phyloP scores from a whole-genome alignment of 345 rosid genomes.

The Pugionium cornutum region DNA sequence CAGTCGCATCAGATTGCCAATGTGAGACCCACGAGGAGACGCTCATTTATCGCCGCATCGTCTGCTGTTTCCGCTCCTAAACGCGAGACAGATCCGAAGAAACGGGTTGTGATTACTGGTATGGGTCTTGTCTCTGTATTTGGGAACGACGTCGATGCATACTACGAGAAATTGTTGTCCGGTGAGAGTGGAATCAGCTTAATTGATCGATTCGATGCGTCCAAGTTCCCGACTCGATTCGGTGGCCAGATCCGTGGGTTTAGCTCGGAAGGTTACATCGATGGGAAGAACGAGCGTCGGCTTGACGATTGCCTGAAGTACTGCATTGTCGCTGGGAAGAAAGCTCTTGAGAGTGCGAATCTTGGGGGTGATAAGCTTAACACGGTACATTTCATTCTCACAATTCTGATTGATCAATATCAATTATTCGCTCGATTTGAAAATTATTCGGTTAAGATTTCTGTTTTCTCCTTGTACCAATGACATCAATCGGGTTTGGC shows the following conservation, averaged over 20 bases:
- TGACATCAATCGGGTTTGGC: background rate
- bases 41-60: slow-evolving; percentile 54
- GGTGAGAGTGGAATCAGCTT: slow-evolving; percentile 91
- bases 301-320: slow-evolving; percentile 97
- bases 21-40: slow-evolving; percentile 41
- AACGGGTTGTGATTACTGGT: slow-evolving; percentile 93
- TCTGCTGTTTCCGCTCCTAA: slow-evolving; percentile 66
- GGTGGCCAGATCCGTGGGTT: slow-evolving; percentile 99
- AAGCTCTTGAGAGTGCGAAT: slow-evolving; percentile 85
- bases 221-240: slow-evolving; percentile 93
- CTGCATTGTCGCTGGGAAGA: slow-evolving; percentile 96
- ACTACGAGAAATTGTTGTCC: slow-evolving; percentile 76
- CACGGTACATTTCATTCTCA: slow-evolving; percentile 48
- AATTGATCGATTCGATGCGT: slow-evolving; percentile 94
- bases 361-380: slow-evolving; percentile 74
- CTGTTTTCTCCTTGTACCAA: background rate
- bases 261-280: slow-evolving; percentile 73
- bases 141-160: slow-evolving; percentile 83
- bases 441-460: slow-evolving; percentile 4
- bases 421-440: background rate
- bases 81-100: slow-evolving; percentile 94
- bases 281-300: slow-evolving; percentile 92
- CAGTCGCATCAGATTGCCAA: slow-evolving; percentile 36
- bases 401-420: slow-evolving; percentile 13
- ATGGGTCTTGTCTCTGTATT: slow-evolving; percentile 96